These are phyloP conservation scores for Ophiostoma australiae DNA, from an alignment of 2,329 filamentous ascomycete species.

Conservation along the genomic window DNA sequence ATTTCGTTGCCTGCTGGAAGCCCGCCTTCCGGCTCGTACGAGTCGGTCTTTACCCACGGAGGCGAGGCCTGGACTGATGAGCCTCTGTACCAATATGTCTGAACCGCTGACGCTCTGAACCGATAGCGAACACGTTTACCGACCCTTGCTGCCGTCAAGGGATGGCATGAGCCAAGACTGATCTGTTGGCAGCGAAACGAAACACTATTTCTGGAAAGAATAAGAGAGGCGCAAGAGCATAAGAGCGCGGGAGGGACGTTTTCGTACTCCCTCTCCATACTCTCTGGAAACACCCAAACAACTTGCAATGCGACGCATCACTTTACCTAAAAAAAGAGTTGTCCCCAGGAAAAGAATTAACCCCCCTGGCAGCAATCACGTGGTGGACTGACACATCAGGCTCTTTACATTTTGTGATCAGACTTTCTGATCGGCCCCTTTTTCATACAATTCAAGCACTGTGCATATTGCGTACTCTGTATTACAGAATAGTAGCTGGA, in stretches of 20 bases:
- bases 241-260: too few species aligned
- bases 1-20: constrained; percentile 1
- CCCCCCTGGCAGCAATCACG: constrained; percentile 9
- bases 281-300: background rate
- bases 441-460: background rate
- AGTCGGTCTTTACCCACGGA: constrained; percentile 9
- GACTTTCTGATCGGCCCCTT: background rate
- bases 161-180: constrained; percentile 7
- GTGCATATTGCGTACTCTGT: background rate
- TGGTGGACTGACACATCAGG: background rate
- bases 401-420: background rate
- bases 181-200: constrained; percentile 5
- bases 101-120: background rate
- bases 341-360: constrained; percentile 9
- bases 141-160: background rate
- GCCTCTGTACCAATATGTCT: background rate
- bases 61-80: background rate
- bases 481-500: too few species aligned
- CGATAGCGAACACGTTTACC: background rate
- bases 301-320: background rate
- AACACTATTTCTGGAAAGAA: background rate
- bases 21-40: constrained; percentile 13
- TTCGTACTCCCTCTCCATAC: too few species aligned
- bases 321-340: constrained; percentile 27
- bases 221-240: background rate